Base-by-base conservation (phyloP, 345 rosid genomes). In the Salix arbutifolia region DNA sequence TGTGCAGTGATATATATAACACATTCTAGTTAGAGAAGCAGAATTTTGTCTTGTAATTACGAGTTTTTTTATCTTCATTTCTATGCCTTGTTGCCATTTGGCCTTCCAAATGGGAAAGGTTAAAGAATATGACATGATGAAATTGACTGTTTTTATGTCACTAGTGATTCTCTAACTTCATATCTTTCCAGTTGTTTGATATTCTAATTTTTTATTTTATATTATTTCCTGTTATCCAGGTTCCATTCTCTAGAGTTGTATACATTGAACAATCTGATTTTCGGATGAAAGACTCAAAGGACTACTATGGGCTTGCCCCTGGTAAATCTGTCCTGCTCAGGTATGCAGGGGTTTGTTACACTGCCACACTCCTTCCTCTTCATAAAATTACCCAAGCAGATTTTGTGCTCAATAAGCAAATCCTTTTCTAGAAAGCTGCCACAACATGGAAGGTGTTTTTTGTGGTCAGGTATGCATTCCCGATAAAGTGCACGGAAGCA, bases 221-320 rank as follows among this genome's bases (percentile, higher is more conserved):
- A 23, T 17, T 48, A 19, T 44, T 10, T 19, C n/a, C 6, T 16
- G 30, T 6, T 30, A 70, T 65, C 23, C 64, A 93, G 97, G 91
- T 90, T 67, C 93, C 95, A 4, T 92, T 93, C 87, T 92, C 98
- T 25, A 89, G 81, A 81, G 87, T 89, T 74, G 84, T 96, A 65
- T 94, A 91, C 80, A 96, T 96, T 80, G 99, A 96, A 71, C 86
- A 75, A 48, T 85, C 97, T 75, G 97, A 96, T 87, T 96, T 96
- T 83, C 94, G 95, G 76, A 79, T 87, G 91, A 89, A 94, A 78
- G 98, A 96, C 88, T 92, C 99, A 17, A 92, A 96, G 84, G 98
- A 89, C 82, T 96, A 86, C 79, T 96, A 91, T 74, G 99, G 99
- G 67, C 94, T 96, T 38, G 94, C 98, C 69, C 99, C 92, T 40